phyloP scores from a whole-genome alignment of 179 eudicot species.

The Heliamphora pulchella region DNA sequence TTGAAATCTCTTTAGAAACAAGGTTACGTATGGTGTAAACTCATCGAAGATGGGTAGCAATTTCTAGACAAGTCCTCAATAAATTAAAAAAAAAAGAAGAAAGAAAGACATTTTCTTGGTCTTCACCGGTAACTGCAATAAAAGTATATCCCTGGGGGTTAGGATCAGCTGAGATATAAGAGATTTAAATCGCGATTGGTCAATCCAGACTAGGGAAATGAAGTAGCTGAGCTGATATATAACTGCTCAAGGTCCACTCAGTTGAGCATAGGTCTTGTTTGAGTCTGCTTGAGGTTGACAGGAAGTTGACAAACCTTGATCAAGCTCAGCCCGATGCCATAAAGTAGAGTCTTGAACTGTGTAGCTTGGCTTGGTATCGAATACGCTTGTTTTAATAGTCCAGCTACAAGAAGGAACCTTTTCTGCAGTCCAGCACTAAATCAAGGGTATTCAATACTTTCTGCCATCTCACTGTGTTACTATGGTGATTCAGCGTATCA shows the following conservation, averaged over 20 bases:
- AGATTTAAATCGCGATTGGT: neutral
- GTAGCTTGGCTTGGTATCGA: neutral
- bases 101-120: neutral
- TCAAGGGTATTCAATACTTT: neutral
- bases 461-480: neutral
- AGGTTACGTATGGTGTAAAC: neutral
- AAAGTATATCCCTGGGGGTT: neutral
- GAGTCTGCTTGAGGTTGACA: neutral
- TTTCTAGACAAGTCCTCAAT: neutral
- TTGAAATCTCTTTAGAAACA: neutral
- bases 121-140: neutral
- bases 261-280: neutral
- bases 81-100: neutral
- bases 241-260: neutral
- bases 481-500: neutral
- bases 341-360: neutral
- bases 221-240: neutral
- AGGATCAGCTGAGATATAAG: neutral
- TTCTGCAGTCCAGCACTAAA: neutral
- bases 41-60: neutral
- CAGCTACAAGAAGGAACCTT: neutral
- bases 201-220: neutral
- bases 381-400: neutral
- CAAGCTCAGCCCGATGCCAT: neutral
- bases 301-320: neutral